Evolutionary conservation across 2,329 filamentous ascomycete genomes (phyloP), one percentile per base, ranked within the genome.

Genomic region (Calonectria pseudoreteaudii): DNA sequence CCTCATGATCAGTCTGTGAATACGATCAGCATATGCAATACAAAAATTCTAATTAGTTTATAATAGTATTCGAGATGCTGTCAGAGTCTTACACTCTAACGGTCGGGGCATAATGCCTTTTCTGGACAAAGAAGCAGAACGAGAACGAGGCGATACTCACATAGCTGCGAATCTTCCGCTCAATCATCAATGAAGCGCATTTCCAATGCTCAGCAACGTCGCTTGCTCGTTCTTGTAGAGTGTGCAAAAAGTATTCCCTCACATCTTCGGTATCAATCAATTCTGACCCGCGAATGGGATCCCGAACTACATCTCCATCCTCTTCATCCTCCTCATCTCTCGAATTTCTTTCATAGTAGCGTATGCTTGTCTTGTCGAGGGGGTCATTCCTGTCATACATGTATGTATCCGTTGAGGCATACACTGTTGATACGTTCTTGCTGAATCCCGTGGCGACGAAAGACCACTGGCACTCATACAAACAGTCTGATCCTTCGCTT

Each of bases 401-500:
- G 23, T 67, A 71, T 8, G 69, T 71, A 23, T 71, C 69, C 7
- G 60, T 67, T 4, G 67, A 20, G 3, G 50, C 64, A 52, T 71
- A 67, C 9, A 4, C 64, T 11, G n/a, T 62, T 64, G 62, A 65
- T 1, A 70, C 44, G 0, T 20, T 14, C 11, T 64, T 70, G 26
- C 36, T 65, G 16, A 53, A 65, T 10, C 68, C 68, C 16, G 68
- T 44, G 16, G 53, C 26, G n/a, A 44, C 68, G 41, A 58, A 53
- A 4, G 68, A 70, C 68, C 56, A 65, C 20, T 70, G 68, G 16
- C 44, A 50, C 36, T 70, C 68, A 47, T 70, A 47, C 3, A 70
- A 26, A 41, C 34, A 70, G 7, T 31, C 50, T 3, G n/a, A 10
- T 4, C 3, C 18, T 53, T 31, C 14, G 8, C 7, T 53, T 31